These are phyloP conservation scores for Podospora comata DNA, from an alignment of 495 filamentous ascomycete genomes.

Conservation along the genomic window DNA sequence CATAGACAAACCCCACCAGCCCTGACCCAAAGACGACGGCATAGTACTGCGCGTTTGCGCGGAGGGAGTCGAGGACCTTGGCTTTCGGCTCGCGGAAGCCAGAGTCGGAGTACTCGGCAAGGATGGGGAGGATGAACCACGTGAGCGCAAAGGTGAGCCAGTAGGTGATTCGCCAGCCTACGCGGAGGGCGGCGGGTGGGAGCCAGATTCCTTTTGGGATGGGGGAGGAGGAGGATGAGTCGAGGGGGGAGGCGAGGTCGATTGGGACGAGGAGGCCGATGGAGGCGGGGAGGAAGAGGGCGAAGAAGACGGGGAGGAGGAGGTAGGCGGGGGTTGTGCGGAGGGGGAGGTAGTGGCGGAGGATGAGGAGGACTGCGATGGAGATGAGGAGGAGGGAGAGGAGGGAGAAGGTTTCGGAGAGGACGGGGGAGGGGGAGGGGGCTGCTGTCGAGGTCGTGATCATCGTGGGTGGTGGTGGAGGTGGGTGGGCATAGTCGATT, in stretches of 20 bases:
- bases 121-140: slow-evolving; percentile 90
- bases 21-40: slow-evolving; percentile 70
- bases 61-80: slow-evolving; percentile 76
- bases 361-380: slow-evolving; percentile 71
- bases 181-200: slow-evolving; percentile 65
- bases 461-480: neutral
- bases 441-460: slow-evolving; percentile 4
- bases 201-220: slow-evolving; percentile 62
- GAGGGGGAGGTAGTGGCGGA: slow-evolving; percentile 84
- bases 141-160: slow-evolving; percentile 95
- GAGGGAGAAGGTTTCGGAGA: slow-evolving; percentile 60
- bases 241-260: slow-evolving; percentile 81
- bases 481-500: slow-evolving; percentile 11
- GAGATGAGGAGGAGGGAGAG: slow-evolving; percentile 69
- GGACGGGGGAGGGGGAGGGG: slow-evolving; percentile 27
- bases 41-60: slow-evolving; percentile 84
- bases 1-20: slow-evolving; percentile 72
- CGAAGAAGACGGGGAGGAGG: slow-evolving; percentile 88
- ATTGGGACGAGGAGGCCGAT: slow-evolving; percentile 95
- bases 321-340: slow-evolving; percentile 88
- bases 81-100: slow-evolving; percentile 83
- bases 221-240: slow-evolving; percentile 54
- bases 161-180: slow-evolving; percentile 90
- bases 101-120: slow-evolving; percentile 90
- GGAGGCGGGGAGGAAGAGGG: slow-evolving; percentile 84